Evolutionary conservation across 106 monocot species (phyloP).

Genomic region (Iris macrosiphon): DNA sequence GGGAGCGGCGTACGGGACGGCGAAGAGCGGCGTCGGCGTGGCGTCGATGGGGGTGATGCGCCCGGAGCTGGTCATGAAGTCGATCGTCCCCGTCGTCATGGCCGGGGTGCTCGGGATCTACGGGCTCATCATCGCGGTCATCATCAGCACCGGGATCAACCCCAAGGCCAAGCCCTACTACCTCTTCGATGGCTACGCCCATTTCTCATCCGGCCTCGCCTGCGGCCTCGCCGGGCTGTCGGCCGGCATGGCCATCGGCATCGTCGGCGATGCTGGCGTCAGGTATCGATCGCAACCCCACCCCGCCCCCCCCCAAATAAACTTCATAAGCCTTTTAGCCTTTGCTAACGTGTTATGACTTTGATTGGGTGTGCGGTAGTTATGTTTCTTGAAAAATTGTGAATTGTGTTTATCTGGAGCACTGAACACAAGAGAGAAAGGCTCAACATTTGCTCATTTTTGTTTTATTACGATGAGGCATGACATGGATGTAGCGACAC

Average conservation of each 20-base stretch:
- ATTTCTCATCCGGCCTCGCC: slow-evolving; percentile 27
- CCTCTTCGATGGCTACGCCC: slow-evolving; percentile 30
- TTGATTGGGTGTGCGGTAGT: no score
- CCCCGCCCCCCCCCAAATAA: no score
- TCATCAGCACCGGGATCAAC: slow-evolving; percentile 54
- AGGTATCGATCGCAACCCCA: no score
- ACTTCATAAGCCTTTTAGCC: no score
- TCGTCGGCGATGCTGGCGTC: slow-evolving; percentile 29
- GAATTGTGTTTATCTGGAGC: no score
- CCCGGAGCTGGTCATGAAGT: slow-evolving; percentile 36
- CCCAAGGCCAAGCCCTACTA: slow-evolving; percentile 35
- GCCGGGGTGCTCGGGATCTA: slow-evolving; percentile 29
- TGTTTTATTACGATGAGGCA: no score
- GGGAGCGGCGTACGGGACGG: slow-evolving; percentile 28
- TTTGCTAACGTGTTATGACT: no score
- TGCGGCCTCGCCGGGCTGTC: slow-evolving; percentile 30
- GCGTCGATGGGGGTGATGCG: slow-evolving; percentile 37
- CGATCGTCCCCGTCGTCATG: slow-evolving; percentile 39
- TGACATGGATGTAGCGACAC: no score
- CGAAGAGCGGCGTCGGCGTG: slow-evolving; percentile 33
- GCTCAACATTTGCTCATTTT: no score
- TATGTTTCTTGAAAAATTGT: no score
- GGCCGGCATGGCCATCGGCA: slow-evolving; percentile 32
- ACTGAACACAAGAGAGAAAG: no score
- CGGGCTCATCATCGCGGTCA: slow-evolving; percentile 34